These are phyloP conservation scores for Pichia ethanolica DNA, from an alignment of 805 yeast species.

Conservation along the genomic window DNA sequence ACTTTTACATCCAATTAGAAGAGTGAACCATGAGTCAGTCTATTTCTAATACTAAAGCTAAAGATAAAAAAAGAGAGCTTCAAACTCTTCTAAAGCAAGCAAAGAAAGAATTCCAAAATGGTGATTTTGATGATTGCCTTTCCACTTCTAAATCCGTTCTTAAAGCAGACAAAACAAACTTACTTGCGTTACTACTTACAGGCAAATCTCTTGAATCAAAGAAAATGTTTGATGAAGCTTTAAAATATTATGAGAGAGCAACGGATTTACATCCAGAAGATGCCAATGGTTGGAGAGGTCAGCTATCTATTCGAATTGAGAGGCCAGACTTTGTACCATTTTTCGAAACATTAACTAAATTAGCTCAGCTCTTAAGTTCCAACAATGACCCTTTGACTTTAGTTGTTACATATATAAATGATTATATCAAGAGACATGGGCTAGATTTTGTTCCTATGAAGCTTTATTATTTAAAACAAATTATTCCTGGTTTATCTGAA, in stretches of 20 bases:
- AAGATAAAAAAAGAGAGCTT: slow-evolving; percentile 3
- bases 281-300: slow-evolving; percentile 76
- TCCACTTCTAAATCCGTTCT: slow-evolving; percentile 30
- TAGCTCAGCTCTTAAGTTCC: slow-evolving; percentile 34
- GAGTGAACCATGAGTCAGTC: no score
- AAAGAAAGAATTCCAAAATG: slow-evolving; percentile 19
- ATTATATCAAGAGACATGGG: slow-evolving; percentile 32
- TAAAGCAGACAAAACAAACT: slow-evolving; percentile 46
- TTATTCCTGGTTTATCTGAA: slow-evolving; percentile 46
- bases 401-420: slow-evolving; percentile 38
- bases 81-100: slow-evolving; percentile 39
- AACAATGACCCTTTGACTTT: slow-evolving; percentile 43
- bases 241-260: slow-evolving; percentile 40
- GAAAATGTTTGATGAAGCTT: slow-evolving; percentile 33
- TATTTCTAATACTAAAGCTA: slow-evolving; percentile 1
- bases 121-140: slow-evolving; percentile 7
- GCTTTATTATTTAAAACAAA: slow-evolving; percentile 40
- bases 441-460: slow-evolving; percentile 21
- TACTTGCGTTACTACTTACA: slow-evolving; percentile 59
- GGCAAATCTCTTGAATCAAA: slow-evolving; percentile 61
- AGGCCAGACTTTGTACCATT: slow-evolving; percentile 34
- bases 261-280: slow-evolving; percentile 43
- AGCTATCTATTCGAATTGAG: slow-evolving; percentile 38
- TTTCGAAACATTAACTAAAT: slow-evolving; percentile 40
- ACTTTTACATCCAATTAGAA: no score